Conservation (phyloP, 176 grass and related monocot genomes). For the Ananas comosus region DNA sequence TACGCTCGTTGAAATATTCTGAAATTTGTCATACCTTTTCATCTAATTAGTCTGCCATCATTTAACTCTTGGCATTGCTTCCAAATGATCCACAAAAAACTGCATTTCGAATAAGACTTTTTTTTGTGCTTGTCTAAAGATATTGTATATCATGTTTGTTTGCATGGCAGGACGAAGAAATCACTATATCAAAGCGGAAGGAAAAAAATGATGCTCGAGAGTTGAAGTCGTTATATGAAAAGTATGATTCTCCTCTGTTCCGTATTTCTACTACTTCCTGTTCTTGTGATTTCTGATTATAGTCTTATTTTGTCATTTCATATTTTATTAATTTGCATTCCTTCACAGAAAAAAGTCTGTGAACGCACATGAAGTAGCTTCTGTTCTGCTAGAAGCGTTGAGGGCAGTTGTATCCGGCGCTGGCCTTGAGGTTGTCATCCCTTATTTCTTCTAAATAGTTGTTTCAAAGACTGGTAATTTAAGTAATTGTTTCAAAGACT, state of each 20-base stretch:
- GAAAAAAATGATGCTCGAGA: conserved; percentile 77
- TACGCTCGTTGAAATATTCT: too few species aligned
- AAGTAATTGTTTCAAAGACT: background rate
- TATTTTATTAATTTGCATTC: conserved; percentile 9
- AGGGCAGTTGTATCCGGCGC: conserved; percentile 54
- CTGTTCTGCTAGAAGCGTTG: conserved; percentile 58
- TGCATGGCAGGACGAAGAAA: conserved; percentile 51
- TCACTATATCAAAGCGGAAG: conserved; percentile 42
- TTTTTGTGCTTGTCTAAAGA: background rate
- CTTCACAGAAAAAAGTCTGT: conserved; percentile 52
- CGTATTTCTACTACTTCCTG: too few species aligned
- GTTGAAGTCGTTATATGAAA: conserved; percentile 61
- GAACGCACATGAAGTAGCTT: conserved; percentile 37
- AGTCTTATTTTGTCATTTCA: background rate
- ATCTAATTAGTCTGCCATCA: too few species aligned
- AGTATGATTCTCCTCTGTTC: conserved; percentile 30
- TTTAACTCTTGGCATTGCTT: background rate
- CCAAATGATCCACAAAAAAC: background rate
- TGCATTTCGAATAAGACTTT: background rate
- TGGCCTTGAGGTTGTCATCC: conserved; percentile 40
- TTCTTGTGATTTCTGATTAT: background rate
- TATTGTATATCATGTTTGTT: conserved; percentile 5
- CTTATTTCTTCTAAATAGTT: background rate
- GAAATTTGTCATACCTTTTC: too few species aligned
- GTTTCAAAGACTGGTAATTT: background rate